phyloP scores from a whole-genome alignment of 2,329 filamentous ascomycete species.

The Gnomoniopsis smithogilvyi region DNA sequence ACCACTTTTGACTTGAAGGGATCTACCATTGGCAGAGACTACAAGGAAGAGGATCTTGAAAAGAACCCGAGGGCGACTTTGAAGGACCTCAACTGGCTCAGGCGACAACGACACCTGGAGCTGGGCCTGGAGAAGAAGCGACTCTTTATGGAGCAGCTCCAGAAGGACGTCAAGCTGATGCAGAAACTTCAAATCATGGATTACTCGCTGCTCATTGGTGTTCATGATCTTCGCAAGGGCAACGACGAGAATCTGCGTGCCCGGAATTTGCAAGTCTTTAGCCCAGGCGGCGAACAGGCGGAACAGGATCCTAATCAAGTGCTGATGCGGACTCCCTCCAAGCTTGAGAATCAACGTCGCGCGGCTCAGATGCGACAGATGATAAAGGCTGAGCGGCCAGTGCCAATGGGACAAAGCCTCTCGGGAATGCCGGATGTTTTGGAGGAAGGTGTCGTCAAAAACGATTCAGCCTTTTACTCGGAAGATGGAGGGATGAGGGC shows the following conservation, averaged over 20 bases:
- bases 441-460: constrained; percentile 67
- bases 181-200: constrained; percentile 97
- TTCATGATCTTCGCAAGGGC: constrained; percentile 84
- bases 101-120: constrained; percentile 79
- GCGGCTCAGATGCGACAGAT: constrained; percentile 87
- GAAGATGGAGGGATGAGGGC: constrained; percentile 93
- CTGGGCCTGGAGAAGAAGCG: constrained; percentile 86
- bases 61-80: constrained; percentile 89
- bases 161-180: constrained; percentile 80
- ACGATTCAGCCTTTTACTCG: constrained; percentile 79
- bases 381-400: constrained; percentile 86
- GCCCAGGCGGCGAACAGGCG: constrained; percentile 69
- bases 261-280: constrained; percentile 92
- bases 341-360: constrained; percentile 86
- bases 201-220: constrained; percentile 91
- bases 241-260: constrained; percentile 91
- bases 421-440: constrained; percentile 90
- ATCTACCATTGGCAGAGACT: constrained; percentile 90
- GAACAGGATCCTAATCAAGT: constrained; percentile 57
- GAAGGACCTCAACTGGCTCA: constrained; percentile 96
- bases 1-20: constrained; percentile 96
- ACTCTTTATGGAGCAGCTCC: constrained; percentile 84
- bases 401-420: constrained; percentile 82
- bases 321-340: constrained; percentile 86
- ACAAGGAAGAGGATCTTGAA: constrained; percentile 81